These are phyloP conservation scores for Scytalidium sp. DNA, from an alignment of 2,329 filamentous ascomycete genomes.

Conservation along the genomic window DNA sequence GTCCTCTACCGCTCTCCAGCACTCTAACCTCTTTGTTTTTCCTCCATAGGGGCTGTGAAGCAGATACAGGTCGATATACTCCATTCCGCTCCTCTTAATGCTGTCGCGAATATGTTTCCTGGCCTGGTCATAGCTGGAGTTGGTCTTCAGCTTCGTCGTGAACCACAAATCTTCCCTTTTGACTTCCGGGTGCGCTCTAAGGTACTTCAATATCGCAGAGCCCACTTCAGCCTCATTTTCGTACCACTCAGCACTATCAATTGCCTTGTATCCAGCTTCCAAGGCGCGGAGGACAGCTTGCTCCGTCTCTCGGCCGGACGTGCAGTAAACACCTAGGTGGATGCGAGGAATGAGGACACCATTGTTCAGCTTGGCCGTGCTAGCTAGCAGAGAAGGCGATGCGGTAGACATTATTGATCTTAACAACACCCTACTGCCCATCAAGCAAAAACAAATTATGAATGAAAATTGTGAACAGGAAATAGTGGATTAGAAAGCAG, in stretches of 20 bases:
- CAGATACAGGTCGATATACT: slow-evolving; percentile 77
- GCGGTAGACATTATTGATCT: neutral
- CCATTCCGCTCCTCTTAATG: slow-evolving; percentile 62
- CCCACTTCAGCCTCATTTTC: slow-evolving; percentile 71
- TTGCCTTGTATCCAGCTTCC: slow-evolving; percentile 47
- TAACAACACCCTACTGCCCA: neutral
- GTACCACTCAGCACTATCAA: slow-evolving; percentile 54
- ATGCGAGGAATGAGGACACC: slow-evolving; percentile 66
- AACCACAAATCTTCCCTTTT: slow-evolving; percentile 72
- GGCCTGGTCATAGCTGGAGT: slow-evolving; percentile 63
- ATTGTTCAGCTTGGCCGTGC: slow-evolving; percentile 54
- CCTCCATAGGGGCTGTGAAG: slow-evolving; percentile 79
- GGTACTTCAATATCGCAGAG: slow-evolving; percentile 57
- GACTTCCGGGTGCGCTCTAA: slow-evolving; percentile 49
- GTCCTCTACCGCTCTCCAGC: slow-evolving; percentile 76
- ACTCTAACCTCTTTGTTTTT: slow-evolving; percentile 61
- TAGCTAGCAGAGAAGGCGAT: slow-evolving; percentile 19
- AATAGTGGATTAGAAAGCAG: neutral
- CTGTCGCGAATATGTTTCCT: slow-evolving; percentile 63
- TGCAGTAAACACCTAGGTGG: slow-evolving; percentile 73
- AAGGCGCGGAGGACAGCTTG: slow-evolving; percentile 43
- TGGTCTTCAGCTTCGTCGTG: slow-evolving; percentile 71
- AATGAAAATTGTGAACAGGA: neutral
- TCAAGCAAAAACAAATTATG: no score
- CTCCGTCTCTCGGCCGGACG: slow-evolving; percentile 58